Conservation (phyloP, 2,329 filamentous ascomycete species). For the Colletotrichum sp. region DNA sequence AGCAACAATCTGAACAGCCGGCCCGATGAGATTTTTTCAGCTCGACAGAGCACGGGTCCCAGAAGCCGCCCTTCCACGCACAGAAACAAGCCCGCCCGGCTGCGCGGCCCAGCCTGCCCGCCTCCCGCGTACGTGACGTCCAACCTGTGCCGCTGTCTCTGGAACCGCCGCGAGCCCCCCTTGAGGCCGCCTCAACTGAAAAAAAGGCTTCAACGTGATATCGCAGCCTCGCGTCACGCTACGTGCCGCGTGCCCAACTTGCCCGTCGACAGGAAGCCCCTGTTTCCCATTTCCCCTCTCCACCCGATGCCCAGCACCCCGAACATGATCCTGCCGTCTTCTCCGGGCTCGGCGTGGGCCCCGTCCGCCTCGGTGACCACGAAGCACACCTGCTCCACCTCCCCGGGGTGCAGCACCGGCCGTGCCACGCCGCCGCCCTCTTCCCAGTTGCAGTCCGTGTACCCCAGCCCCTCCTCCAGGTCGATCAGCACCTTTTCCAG, state of each 20-base stretch:
- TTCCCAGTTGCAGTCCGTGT: constrained; percentile 64
- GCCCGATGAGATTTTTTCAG: background rate
- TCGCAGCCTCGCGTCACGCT: constrained; percentile 5
- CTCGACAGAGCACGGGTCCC: background rate
- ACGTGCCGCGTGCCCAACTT: constrained; percentile 66
- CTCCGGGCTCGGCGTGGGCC: constrained; percentile 54
- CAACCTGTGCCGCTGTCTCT: background rate
- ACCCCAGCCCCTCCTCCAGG: constrained; percentile 54
- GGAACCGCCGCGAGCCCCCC: background rate
- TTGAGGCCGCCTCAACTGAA: background rate
- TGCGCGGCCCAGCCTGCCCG: background rate
- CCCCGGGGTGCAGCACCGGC: constrained; percentile 65
- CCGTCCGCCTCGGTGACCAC: constrained; percentile 52
- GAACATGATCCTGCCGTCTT: constrained; percentile 69
- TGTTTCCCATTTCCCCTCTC: constrained; percentile 88
- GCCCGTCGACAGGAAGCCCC: constrained; percentile 85
- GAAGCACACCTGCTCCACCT: constrained; percentile 72
- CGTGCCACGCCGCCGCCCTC: constrained; percentile 41
- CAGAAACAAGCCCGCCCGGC: background rate
- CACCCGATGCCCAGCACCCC: constrained; percentile 87
- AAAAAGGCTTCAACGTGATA: background rate
- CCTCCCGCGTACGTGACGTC: background rate
- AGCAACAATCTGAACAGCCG: background rate
- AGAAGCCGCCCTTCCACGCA: background rate
- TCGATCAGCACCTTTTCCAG: constrained; percentile 71